Conservation (phyloP, 257 asterid genomes). For the Coffea eugenioides region DNA sequence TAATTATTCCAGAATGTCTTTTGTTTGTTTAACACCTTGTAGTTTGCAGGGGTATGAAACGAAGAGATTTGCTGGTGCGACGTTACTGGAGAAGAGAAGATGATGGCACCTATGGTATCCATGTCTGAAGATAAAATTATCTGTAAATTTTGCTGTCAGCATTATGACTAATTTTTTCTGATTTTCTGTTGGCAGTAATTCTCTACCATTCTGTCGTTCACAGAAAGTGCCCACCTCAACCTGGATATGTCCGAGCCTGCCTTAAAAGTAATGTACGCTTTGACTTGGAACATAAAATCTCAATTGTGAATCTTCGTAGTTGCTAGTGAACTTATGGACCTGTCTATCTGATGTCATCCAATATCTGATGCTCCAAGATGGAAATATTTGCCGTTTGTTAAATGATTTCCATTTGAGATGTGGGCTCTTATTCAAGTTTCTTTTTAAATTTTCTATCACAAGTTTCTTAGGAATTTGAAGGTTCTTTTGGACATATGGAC, state of each 20-base stretch:
- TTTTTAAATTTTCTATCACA: neutral
- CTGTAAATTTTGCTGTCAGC: slow-evolving; percentile 5
- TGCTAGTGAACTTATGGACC: neutral
- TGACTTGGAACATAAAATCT: slow-evolving; percentile 16
- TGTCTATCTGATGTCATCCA: neutral
- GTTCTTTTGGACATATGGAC: neutral
- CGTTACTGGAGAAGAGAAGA: slow-evolving; percentile 99
- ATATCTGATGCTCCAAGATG: neutral
- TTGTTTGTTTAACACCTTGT: slow-evolving; percentile 19
- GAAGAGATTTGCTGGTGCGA: slow-evolving; percentile 75
- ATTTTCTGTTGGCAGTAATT: slow-evolving; percentile 59
- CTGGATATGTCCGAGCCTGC: slow-evolving; percentile 75
- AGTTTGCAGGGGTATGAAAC: slow-evolving; percentile 71
- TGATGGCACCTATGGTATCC: slow-evolving; percentile 86
- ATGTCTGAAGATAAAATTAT: neutral
- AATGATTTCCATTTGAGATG: neutral
- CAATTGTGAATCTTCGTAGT: neutral
- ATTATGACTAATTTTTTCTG: neutral
- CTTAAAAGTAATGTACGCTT: slow-evolving; percentile 88
- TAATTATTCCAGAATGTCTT: slow-evolving; percentile 9
- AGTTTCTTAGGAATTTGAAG: neutral
- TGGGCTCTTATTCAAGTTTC: neutral
- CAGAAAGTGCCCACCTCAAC: slow-evolving; percentile 68
- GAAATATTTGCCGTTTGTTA: neutral
- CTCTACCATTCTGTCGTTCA: slow-evolving; percentile 86